Evolutionary conservation across 2,329 filamentous ascomycete species (phyloP), one percentile per base, ranked within the genome.

Genomic region (Didymella pomorum): DNA sequence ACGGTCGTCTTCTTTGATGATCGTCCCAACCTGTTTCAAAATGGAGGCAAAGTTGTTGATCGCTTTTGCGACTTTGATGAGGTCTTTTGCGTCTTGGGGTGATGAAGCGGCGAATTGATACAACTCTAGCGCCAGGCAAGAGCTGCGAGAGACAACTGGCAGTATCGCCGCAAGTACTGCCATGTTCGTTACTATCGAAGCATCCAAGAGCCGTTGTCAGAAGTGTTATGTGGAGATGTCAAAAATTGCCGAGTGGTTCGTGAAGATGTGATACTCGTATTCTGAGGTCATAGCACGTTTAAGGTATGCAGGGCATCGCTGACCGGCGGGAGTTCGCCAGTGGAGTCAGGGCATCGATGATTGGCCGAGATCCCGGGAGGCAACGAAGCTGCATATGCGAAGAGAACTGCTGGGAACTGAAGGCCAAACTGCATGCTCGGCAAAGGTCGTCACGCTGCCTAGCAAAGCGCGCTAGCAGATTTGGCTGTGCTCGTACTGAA

Each of bases 11-110:
- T 78, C 74, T 29, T 71, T 75, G 41, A 78, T 71, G 39, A 73
- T 67, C 0, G 74, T 73, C 44, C 75, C 76, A 20, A 78, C 63
- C 51, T 79, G 75, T 61, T 78, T 78, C 56, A 78, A 50, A 29
- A 71, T 73, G 8, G 72, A 65, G 42, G 71, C 71, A 44, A 78
- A 72, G 37, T 69, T 68, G 59, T 71, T 76, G 53, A 78, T 70
- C n/a, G 65, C 62, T 51, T 65, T 73, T 12, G 76, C 74, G n/a
- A 75, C 60, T 26, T 56, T 63, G 48, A 70, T 61, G 29, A 73
- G 55, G 47, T 75, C 69, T 45, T 60, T 68, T 29, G 71, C 66
- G 23, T 67, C 65, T 52, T 61, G 57, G 12, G 68, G 56, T 10
- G 68, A 62, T 33, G 60, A 61, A 39, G 69, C 64, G 58, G 69